Base-by-base conservation (phyloP, 2,329 filamentous ascomycete species). In the Scortechinia acanthostroma region DNA sequence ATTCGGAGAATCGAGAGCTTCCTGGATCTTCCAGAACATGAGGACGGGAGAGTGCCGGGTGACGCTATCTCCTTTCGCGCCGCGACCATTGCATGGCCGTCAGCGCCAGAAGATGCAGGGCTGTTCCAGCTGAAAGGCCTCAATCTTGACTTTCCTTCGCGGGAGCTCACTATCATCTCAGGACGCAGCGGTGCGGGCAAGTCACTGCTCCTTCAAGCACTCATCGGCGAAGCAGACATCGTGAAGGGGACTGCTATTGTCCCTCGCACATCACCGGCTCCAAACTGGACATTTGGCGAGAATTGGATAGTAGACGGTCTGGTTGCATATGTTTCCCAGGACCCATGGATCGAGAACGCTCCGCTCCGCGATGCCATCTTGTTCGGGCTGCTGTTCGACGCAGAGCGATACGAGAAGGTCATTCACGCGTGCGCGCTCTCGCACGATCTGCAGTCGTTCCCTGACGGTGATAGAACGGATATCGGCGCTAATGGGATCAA, bases 341-440 rank as follows among this genome's bases (percentile, higher is more conserved):
- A 54, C 60, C 10, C 45, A 50, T 2, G 53, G 46, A 25, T 43
- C 45, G 35, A 10, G 17, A 40, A 40, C 6, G 35, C 10, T 13
- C 14, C 35, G 6, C 14, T 73, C 10, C 57, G 55, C 4, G 62
- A 72, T 17, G 73, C 73, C 48, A 69, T 73, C 28, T 45, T 66
- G 2, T 73, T 72, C 43, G 69, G 69, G 14, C 56, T 64, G 19
- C 59, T 63, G 0, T 64, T 65, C 35, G 57, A 65, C 19, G 53
- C 61, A 20, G 45, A 48, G 10, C 62, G 68, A 2, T 77, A 77
- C 49, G 57, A 63, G 15, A 58, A 60, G 20, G 70, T 73, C 0
- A 55, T 77, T 16, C 55, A 65, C 16, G 71, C 71, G 2, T 71
- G 68, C 42, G 66, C 63, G 2, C 55, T 74, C 3, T 49, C 58